These are phyloP conservation scores for Penicillium sp. DNA, from an alignment of 2,329 filamentous ascomycete genomes.

Conservation along the genomic window DNA sequence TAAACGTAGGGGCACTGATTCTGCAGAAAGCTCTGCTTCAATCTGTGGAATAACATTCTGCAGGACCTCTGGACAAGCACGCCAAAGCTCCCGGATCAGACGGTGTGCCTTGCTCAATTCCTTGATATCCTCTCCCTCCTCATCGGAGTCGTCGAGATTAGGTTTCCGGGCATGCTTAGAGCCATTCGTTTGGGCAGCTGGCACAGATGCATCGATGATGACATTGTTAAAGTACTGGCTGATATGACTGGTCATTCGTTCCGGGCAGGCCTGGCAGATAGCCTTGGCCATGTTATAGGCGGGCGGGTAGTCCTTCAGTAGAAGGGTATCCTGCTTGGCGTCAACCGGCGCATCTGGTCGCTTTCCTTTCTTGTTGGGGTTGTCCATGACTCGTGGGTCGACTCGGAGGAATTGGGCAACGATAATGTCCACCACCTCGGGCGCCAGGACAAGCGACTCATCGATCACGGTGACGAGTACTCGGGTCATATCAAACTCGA, in stretches of 20 bases:
- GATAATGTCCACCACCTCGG: slow-evolving; percentile 84
- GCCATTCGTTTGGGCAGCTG: slow-evolving; percentile 56
- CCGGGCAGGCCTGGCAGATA: slow-evolving; percentile 81
- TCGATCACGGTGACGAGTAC: slow-evolving; percentile 83
- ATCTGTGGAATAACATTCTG: slow-evolving; percentile 92
- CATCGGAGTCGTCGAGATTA: slow-evolving; percentile 61
- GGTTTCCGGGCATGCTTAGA: slow-evolving; percentile 44
- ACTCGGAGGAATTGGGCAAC: slow-evolving; percentile 93
- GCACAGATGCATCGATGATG: slow-evolving; percentile 78
- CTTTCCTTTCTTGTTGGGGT: slow-evolving; percentile 57
- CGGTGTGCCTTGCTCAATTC: slow-evolving; percentile 87
- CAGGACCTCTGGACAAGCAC: slow-evolving; percentile 81
- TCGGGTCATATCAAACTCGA: slow-evolving; percentile 87
- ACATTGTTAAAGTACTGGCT: slow-evolving; percentile 97
- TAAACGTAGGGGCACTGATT: slow-evolving; percentile 80
- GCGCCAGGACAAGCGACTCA: slow-evolving; percentile 73
- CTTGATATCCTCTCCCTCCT: slow-evolving; percentile 77
- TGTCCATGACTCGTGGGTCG: slow-evolving; percentile 59
- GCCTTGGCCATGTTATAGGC: slow-evolving; percentile 97
- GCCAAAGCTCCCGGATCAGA: slow-evolving; percentile 88
- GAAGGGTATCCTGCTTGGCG: slow-evolving; percentile 74
- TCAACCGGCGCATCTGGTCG: slow-evolving; percentile 58
- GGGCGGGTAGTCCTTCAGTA: slow-evolving; percentile 83
- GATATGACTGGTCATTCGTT: slow-evolving; percentile 92
- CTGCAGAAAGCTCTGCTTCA: slow-evolving; percentile 85